Evolutionary conservation across 164 flowering plant genomes (phyloP).

Genomic region (Kingdonia uniflora): DNA sequence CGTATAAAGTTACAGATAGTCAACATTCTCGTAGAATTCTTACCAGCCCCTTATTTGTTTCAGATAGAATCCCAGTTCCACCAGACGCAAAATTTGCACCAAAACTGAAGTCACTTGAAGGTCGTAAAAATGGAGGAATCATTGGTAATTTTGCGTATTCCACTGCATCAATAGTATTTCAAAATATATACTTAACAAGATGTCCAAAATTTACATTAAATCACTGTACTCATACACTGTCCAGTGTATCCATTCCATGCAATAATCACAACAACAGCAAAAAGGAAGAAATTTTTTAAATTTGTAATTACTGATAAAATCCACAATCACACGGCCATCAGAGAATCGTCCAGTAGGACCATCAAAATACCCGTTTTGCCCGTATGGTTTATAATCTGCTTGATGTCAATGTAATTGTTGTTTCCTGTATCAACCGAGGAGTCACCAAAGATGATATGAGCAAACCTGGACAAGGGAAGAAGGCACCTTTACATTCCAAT

Average conservation of each 20-base stretch:
- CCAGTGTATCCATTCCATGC: too few species aligned
- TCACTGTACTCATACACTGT: too few species aligned
- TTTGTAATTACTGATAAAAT: conserved; percentile 33
- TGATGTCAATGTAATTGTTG: conserved; percentile 44
- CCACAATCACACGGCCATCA: conserved; percentile 41
- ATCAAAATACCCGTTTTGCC: conserved; percentile 37
- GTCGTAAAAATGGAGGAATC: conserved; percentile 40
- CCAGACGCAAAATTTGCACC: conserved; percentile 65
- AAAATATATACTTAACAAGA: too few species aligned
- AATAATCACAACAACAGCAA: too few species aligned
- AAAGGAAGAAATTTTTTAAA: too few species aligned
- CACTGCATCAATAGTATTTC: conserved; percentile 22
- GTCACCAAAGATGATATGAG: conserved; percentile 65
- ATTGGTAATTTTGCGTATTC: conserved; percentile 40
- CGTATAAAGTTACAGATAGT: too few species aligned
- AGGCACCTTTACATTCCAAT: too few species aligned
- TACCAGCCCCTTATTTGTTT: conserved; percentile 45
- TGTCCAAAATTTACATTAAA: background rate
- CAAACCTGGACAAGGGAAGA: too few species aligned
- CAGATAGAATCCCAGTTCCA: conserved; percentile 42
- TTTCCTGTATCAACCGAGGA: conserved; percentile 51
- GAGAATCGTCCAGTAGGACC: conserved; percentile 53
- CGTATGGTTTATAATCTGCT: conserved; percentile 43
- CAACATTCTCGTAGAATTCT: background rate
- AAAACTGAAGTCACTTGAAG: conserved; percentile 23